These are phyloP conservation scores for Pulveroboletus ravenelii DNA, from an alignment of 768 basidiomycete genomes.

Conservation along the genomic window DNA sequence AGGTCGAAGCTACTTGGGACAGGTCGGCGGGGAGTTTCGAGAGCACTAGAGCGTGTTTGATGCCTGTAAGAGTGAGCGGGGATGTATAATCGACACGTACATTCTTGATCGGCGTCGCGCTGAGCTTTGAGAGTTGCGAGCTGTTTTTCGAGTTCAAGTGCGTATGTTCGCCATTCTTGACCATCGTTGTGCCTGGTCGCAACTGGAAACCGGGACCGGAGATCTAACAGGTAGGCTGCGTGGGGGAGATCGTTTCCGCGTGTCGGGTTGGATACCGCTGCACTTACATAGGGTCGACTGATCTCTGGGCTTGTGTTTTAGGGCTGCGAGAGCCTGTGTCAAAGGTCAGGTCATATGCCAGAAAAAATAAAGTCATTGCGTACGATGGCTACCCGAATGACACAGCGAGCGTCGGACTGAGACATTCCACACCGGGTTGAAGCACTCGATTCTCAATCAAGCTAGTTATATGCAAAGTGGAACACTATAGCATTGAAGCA, in stretches of 20 bases:
- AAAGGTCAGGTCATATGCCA: not conserved
- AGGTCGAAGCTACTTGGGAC: conserved; percentile 9
- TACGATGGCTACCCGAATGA: conserved; percentile 25
- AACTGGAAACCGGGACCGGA: conserved; percentile 23
- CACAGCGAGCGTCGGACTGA: conserved; percentile 7
- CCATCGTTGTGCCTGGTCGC: not conserved
- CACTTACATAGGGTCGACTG: conserved; percentile 22
- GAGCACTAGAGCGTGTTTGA: conserved; percentile 15
- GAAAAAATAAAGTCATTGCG: not conserved
- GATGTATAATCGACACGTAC: conserved; percentile 9
- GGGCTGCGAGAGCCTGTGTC: conserved; percentile 16
- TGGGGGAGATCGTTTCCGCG: not conserved
- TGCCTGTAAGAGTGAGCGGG: not conserved
- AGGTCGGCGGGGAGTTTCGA: conserved; percentile 12
- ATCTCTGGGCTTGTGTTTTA: conserved; percentile 25
- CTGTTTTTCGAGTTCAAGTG: conserved; percentile 28
- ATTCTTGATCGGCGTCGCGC: conserved; percentile 21
- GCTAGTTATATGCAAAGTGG: not conserved
- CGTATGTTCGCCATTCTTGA: conserved; percentile 24
- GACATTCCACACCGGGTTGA: conserved; percentile 1
- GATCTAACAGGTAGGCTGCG: conserved; percentile 27
- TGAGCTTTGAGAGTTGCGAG: conserved; percentile 17
- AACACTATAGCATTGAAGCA: not conserved
- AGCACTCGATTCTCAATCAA: not conserved
- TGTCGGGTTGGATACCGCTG: too few species aligned